phyloP scores from a whole-genome alignment of 345 rosid genomes.

The Durio zibethinus region DNA sequence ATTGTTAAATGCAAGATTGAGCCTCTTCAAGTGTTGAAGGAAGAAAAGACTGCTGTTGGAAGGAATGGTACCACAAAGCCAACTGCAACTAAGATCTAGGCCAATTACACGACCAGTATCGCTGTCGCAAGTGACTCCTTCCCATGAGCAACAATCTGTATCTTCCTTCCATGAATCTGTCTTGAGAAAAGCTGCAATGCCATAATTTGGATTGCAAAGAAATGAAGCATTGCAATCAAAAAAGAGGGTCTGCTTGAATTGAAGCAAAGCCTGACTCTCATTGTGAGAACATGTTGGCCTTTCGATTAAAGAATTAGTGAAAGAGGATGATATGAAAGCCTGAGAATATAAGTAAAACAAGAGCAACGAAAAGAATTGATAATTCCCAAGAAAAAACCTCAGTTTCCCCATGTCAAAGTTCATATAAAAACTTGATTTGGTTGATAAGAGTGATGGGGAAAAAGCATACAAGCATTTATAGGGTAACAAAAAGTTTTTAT shows the following conservation, averaged over 20 bases:
- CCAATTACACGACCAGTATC: constrained; percentile 12
- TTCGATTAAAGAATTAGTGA: background rate
- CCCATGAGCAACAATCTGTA: constrained; percentile 28
- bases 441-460: background rate
- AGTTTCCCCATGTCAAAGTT: too few relatives aligned
- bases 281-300: background rate
- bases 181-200: background rate
- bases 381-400: background rate
- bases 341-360: background rate
- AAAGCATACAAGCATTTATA: background rate
- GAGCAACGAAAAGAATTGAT: background rate
- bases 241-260: background rate
- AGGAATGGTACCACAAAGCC: constrained; percentile 13
- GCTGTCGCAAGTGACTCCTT: constrained; percentile 22
- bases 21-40: constrained; percentile 15
- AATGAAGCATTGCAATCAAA: background rate
- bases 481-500: background rate
- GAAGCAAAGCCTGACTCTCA: background rate
- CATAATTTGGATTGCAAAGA: background rate
- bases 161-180: constrained; percentile 21
- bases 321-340: background rate
- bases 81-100: background rate
- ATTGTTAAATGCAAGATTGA: constrained; percentile 32
- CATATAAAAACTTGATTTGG: background rate
- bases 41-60: constrained; percentile 17